Conservation (phyloP, 1,284 basidiomycete species). For the Austropuccinia psidii region DNA sequence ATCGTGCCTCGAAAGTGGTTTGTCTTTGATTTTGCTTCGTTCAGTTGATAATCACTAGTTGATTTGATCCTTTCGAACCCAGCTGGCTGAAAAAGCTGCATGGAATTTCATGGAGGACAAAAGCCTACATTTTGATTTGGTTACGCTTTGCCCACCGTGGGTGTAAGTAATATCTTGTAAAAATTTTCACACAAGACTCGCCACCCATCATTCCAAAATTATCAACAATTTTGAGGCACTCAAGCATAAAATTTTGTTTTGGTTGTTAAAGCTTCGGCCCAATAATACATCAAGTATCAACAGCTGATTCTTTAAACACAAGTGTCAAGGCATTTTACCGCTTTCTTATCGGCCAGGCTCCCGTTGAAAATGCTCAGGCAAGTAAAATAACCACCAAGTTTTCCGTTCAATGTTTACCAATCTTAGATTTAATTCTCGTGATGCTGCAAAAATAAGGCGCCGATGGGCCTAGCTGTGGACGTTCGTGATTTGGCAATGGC, state of each 20-base stretch:
- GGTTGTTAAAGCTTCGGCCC: neutral
- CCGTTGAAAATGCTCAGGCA: neutral
- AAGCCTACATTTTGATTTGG: neutral
- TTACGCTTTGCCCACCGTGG: neutral
- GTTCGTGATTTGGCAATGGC: constrained; percentile 59
- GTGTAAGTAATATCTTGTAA: neutral
- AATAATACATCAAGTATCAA: neutral
- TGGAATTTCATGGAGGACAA: neutral
- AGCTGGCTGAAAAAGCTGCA: neutral
- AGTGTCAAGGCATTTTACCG: neutral
- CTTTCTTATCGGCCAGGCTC: neutral
- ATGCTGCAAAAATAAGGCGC: too few species aligned
- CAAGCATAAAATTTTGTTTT: neutral
- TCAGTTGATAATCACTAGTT: neutral
- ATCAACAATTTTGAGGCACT: too few species aligned
- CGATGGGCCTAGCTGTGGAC: constrained; percentile 49
- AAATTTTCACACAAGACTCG: too few species aligned
- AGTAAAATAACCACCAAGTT: neutral
- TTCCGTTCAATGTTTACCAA: too few species aligned
- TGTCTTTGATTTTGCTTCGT: neutral
- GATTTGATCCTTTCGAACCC: neutral
- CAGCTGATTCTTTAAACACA: neutral
- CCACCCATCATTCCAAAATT: too few species aligned
- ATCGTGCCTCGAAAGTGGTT: neutral
- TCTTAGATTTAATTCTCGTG: too few species aligned